phyloP scores from a whole-genome alignment of 2,329 filamentous ascomycete genomes.

The Berkeleyomyces rouxiae region DNA sequence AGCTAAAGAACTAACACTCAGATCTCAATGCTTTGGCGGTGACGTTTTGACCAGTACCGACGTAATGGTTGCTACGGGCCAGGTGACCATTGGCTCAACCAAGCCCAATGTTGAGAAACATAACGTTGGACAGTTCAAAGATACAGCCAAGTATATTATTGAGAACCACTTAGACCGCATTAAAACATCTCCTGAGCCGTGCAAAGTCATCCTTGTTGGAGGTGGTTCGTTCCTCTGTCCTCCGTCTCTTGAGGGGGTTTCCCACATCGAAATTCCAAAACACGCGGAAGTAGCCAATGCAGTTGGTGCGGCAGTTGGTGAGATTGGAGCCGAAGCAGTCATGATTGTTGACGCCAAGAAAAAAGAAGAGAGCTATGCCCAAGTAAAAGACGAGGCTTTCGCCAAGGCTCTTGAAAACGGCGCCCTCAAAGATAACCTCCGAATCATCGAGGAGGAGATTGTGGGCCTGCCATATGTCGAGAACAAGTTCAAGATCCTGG shows the following conservation, averaged over 20 bases:
- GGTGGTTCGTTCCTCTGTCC: constrained; percentile 17
- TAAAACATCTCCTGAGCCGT: constrained; percentile 16
- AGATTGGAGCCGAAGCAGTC: constrained; percentile 15
- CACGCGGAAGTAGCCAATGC: constrained; percentile 17
- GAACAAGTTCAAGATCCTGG: constrained; percentile 16
- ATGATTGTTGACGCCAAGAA: constrained; percentile 15
- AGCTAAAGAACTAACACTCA: constrained; percentile 16
- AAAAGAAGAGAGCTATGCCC: constrained; percentile 13
- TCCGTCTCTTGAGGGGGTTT: constrained; percentile 14
- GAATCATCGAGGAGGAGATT: constrained; percentile 16
- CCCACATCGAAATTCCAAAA: constrained; percentile 15
- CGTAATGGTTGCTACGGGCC: constrained; percentile 16
- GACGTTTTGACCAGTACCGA: constrained; percentile 17
- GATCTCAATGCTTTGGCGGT: constrained; percentile 17
- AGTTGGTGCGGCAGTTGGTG: constrained; percentile 17
- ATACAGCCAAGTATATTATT: constrained; percentile 14
- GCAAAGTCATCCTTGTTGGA: constrained; percentile 17
- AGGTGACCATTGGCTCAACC: constrained; percentile 18
- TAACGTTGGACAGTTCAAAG: constrained; percentile 13
- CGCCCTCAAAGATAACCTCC: constrained; percentile 11
- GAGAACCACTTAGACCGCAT: constrained; percentile 16
- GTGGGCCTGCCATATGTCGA: constrained; percentile 17
- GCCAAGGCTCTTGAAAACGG: constrained; percentile 15
- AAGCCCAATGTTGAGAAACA: constrained; percentile 14
- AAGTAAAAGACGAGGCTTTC: constrained; percentile 15